Evolutionary conservation across 495 filamentous ascomycete species (phyloP).

Genomic region (Xylaria curta): DNA sequence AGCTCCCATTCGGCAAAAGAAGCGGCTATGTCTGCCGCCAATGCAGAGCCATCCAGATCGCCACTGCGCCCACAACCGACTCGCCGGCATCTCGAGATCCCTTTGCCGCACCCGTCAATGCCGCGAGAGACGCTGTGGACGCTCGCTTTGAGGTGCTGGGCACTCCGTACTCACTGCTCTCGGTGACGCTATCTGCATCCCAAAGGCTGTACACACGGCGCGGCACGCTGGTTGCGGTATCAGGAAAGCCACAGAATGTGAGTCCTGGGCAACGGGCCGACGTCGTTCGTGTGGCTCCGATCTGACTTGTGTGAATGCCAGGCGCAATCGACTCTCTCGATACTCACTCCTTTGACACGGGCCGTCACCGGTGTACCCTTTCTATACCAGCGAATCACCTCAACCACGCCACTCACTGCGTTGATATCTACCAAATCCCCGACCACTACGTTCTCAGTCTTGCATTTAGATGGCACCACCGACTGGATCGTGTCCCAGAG

Average conservation of each 20-base stretch:
- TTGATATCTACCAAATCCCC: constrained; percentile 86
- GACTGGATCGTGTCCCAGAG: constrained; percentile 94
- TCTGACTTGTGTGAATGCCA: constrained; percentile 38
- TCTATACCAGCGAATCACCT: constrained; percentile 88
- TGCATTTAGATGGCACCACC: constrained; percentile 90
- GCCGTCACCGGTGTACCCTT: constrained; percentile 85
- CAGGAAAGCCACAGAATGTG: constrained; percentile 90
- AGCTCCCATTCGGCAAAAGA: constrained; percentile 19
- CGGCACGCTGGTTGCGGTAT: constrained; percentile 87
- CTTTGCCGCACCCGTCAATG: constrained; percentile 47
- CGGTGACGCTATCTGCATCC: constrained; percentile 88
- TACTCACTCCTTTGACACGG: constrained; percentile 82
- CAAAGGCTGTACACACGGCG: constrained; percentile 90
- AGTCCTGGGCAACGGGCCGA: constrained; percentile 27
- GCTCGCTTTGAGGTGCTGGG: constrained; percentile 93
- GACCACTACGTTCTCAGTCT: constrained; percentile 79
- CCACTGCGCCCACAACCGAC: constrained; percentile 56
- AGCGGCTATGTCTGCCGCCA: constrained; percentile 50
- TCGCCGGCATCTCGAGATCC: constrained; percentile 53
- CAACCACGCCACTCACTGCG: constrained; percentile 82
- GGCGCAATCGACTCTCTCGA: constrained; percentile 84
- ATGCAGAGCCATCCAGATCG: constrained; percentile 62
- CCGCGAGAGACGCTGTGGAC: constrained; percentile 64
- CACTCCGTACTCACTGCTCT: constrained; percentile 87
- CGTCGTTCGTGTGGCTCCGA: neutral